Percentiles rank a stretch among this genome's conserved stretches.
Conservation (phyloP, 805 yeast genomes). For the Zygoascus ofunaensis region DNA sequence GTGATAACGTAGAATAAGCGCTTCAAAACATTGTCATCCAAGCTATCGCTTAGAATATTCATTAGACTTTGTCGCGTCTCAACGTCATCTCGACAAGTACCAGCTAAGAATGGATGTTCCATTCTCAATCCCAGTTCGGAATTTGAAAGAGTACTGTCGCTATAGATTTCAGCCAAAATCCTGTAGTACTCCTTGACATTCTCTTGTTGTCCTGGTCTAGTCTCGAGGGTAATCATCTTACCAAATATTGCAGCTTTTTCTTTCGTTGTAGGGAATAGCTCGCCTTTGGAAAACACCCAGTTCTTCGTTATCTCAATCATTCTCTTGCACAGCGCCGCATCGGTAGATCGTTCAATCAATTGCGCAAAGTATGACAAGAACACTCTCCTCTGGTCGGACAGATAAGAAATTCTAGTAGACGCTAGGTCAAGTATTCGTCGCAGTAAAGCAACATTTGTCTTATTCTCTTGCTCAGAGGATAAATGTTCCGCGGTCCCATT, state of each 20-base stretch:
- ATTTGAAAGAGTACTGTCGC: slow-evolving; percentile 63
- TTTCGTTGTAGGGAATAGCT: slow-evolving; percentile 85
- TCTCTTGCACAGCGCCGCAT: slow-evolving; percentile 60
- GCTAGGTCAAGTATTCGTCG: slow-evolving; percentile 71
- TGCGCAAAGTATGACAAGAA: slow-evolving; percentile 82
- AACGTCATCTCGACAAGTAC: slow-evolving; percentile 76
- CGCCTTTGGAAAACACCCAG: slow-evolving; percentile 83
- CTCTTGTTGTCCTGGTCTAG: slow-evolving; percentile 53
- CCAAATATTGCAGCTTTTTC: slow-evolving; percentile 91
- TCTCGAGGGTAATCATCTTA: slow-evolving; percentile 89
- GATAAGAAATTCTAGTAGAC: slow-evolving; percentile 68
- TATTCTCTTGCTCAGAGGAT: slow-evolving; percentile 49
- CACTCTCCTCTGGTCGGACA: slow-evolving; percentile 89
- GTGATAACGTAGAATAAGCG: slow-evolving; percentile 79
- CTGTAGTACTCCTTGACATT: slow-evolving; percentile 72
- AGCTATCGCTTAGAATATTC: slow-evolving; percentile 65
- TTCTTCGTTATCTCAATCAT: slow-evolving; percentile 69
- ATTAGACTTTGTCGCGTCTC: slow-evolving; percentile 66
- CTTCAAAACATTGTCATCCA: slow-evolving; percentile 69
- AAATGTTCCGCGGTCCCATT: slow-evolving; percentile 9
- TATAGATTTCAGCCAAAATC: slow-evolving; percentile 80
- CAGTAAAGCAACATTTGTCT: slow-evolving; percentile 67
- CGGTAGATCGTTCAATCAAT: slow-evolving; percentile 78
- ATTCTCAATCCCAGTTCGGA: slow-evolving; percentile 87
- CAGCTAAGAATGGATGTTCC: slow-evolving; percentile 94